Evolutionary conservation across 371 early-diverging fungal genomes (phyloP).

Genomic region (Mucor sp.): DNA sequence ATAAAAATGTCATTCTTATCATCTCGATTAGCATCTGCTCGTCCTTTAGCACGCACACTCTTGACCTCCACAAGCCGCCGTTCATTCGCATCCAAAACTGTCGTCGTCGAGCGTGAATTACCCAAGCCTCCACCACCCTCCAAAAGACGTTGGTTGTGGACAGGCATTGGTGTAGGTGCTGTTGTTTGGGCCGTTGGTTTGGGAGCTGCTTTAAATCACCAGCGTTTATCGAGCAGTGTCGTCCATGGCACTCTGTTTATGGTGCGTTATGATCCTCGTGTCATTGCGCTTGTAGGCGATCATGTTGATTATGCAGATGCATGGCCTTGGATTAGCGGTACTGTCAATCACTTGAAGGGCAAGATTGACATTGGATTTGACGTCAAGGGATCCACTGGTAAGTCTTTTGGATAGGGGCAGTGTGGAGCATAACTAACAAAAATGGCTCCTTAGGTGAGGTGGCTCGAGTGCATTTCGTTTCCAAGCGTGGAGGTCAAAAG

Average conservation of each 20-base stretch:
- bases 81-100: conserved; percentile 24
- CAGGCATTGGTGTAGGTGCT: conserved; percentile 56
- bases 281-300: conserved; percentile 58
- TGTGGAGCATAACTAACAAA: not conserved
- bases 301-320: conserved; percentile 60
- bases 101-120: conserved; percentile 44
- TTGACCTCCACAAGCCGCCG: not conserved
- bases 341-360: conserved; percentile 71
- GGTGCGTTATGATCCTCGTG: conserved; percentile 61
- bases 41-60: conserved; percentile 1
- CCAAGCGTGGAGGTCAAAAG: conserved; percentile 34
- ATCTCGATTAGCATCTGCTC: conserved; percentile 9
- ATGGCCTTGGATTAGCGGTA: conserved; percentile 73
- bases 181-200: conserved; percentile 63
- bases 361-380: conserved; percentile 61
- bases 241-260: conserved; percentile 67
- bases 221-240: conserved; percentile 63
- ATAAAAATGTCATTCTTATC: not conserved
- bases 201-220: conserved; percentile 64
- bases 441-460: conserved; percentile 30
- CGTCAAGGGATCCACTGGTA: conserved; percentile 59
- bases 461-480: conserved; percentile 48
- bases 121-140: conserved; percentile 35
- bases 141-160: conserved; percentile 46
- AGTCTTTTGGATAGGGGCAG: not conserved